Evolutionary conservation across 495 filamentous ascomycete genomes (phyloP), one percentile per base, ranked within the genome.

Genomic region (Talaromyces liani): DNA sequence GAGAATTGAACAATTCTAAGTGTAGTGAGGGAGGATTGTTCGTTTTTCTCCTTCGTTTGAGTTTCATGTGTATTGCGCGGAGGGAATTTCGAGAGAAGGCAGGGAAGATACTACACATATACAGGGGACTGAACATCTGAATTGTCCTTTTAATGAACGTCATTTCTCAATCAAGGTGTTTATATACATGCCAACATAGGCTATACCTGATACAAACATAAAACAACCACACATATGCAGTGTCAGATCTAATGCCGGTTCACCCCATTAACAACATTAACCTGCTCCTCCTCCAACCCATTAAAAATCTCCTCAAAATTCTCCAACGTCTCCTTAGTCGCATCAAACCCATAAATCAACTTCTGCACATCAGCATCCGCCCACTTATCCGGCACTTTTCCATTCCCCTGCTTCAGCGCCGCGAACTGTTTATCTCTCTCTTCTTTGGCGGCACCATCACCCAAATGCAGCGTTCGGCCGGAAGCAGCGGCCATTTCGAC

Each of bases 321-420:
- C 64, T 88, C 83, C 63, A 79, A 71, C 3, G 87, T 80, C 47
- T 84, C 83, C 73, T 82, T 77, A 54, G 86, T 80, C 63, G 84
- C 84, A 74, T 92, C 88, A 68, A 85, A 76, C 22, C 88, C 86
- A 72, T 91, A 91, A 67, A 92, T 89, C 81, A 87, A 83, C 69
- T 83, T 82, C 77, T 91, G 89, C 58, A 91, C 86, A 70, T 90
- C 88, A 27, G 85, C 86, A 82, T 87, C 87, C 29, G 88, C 90
- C 90, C 90, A 93, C 77, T 90, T 89, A 76, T 93, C 90, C 10
- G 89, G 88, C 60, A 85, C 78, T 29, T 79, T 77, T 5, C 85
- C 82, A 72, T 82, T 80, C 10, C 85, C 84, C 65, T 78, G 73
- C 68, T 82, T 86, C 63, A 85, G 73, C 60, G 82, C 82, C 14